A percentile compares a stretch with the other conserved stretches of the same genome.
Conservation (phyloP, 257 asterid species). For the Forsythia viridissima region DNA sequence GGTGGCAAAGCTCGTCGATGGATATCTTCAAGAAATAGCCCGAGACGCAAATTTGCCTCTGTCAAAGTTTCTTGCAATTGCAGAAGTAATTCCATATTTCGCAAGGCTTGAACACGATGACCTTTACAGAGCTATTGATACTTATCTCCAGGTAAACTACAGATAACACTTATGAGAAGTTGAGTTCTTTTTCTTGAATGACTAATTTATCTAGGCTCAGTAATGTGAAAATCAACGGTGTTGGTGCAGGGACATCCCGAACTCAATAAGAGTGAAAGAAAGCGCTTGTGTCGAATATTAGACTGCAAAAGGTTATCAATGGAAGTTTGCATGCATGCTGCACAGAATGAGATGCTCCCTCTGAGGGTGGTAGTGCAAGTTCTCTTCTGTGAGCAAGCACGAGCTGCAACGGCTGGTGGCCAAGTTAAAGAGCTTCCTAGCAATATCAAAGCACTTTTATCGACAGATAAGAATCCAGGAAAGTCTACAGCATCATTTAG, state of each 20-base stretch:
- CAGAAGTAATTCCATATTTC: conserved; percentile 71
- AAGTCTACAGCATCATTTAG: conserved; percentile 41
- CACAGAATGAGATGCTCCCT: conserved; percentile 89
- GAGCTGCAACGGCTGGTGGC: conserved; percentile 65
- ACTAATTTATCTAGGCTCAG: not conserved
- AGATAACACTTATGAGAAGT: not conserved
- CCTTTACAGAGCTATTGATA: conserved; percentile 84
- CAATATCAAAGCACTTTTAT: conserved; percentile 74
- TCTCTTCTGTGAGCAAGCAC: conserved; percentile 91
- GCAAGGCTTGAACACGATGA: conserved; percentile 86
- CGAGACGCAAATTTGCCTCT: conserved; percentile 49
- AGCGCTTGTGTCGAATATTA: conserved; percentile 61
- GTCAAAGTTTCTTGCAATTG: conserved; percentile 65
- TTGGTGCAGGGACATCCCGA: conserved; percentile 71
- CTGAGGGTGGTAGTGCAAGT: conserved; percentile 87
- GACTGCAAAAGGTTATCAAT: conserved; percentile 80
- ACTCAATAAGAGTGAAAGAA: conserved; percentile 74
- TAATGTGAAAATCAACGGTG: not conserved
- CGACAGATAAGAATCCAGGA: conserved; percentile 42
- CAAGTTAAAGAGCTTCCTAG: conserved; percentile 62
- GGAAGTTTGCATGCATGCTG: conserved; percentile 89
- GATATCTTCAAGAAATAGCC: conserved; percentile 70
- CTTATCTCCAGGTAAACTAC: conserved; percentile 68
- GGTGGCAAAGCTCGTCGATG: conserved; percentile 81
- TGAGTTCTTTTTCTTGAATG: too few relatives aligned